Evolutionary conservation across 2,329 filamentous ascomycete genomes (phyloP), one percentile per base, ranked within the genome.

Genomic region (Fusarium sp.): DNA sequence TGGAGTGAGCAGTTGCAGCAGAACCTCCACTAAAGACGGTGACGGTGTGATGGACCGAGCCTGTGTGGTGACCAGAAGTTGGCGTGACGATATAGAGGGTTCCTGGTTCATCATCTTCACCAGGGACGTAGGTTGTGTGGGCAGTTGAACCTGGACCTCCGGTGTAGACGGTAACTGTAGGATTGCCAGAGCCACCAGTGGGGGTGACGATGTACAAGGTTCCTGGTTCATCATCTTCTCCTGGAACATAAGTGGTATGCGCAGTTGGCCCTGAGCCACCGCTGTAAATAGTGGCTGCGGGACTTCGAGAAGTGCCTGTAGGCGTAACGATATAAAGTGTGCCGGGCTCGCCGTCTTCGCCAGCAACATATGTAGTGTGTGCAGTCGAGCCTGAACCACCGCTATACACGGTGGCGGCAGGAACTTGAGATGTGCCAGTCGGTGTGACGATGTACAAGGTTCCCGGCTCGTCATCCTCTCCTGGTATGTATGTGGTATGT

Each of bases 401-500:
- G 0, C 50, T n/a, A 0, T 27, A 62, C 0, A 33, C 5, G 0
- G 66, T 68, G 0, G 62, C 44, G 1, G 64, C 29, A 18, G 25
- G 6, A 13, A 16, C n/a, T 31, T 5, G 29, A 13, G 29, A 31
- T 31, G 4, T 11, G 16, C 46, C 29, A 4, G 25, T 33, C 0
- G 65, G 65, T 0, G 65, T 68, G 7, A 68, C 38, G 4, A 68
- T 68, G 0, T 68, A 25, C 2, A 68, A 13, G 0, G 54, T 44
- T 5, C 66, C 66, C 0, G 66, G 61, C 0, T 66, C 57, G 0
- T 38, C 46, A 2, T 42, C 40, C 20, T 42, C 40, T 8, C 40
- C 40, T 14, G 40, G 40, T 8, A 42, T 13, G 8, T 42, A 42
- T 4, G 40, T 46, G 13, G 42, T 46, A 16, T 46, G 42, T 2